Evolutionary conservation across 352 stramenopile species (phyloP), one percentile per base, ranked within the genome.

Genomic region (Blastocystis sp.): DNA sequence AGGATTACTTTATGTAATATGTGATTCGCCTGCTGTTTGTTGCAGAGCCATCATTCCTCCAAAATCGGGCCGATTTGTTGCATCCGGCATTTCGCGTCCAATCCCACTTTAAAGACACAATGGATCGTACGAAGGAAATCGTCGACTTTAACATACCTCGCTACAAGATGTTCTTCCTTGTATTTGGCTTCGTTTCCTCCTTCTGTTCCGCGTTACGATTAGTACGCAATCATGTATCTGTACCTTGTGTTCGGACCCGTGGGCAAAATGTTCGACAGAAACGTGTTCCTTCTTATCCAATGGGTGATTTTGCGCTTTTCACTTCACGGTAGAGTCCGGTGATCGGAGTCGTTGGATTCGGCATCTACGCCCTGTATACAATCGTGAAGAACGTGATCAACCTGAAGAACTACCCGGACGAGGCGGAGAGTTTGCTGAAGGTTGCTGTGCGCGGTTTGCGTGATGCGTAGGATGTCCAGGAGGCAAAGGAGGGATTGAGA

Each of bases 1-100:
- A 96, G 17, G 96, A 99, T 90, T 99, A 99, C 92, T 99, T 99
- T 92, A 92, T 99, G 90, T 99, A 94, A 93, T 70, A 1, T 62
- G 17, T 38, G 21, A 52, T 17, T 87, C 5, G 48, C 14, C 48
- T 14, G 48, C 14, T 56, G 5, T 14, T 56, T 56, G 48, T 56
- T 7, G 5, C 48, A 14, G 48, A 56, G 0, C 0, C 48, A 7
- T 14, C 48, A 56, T 56, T 56, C 48, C 48, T 17, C 48, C 48
- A 56, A 56, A 56, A 56, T 56, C 48, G 14, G 48, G 48, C 48
- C 48, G 5, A 56, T 56, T 56, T 56, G 28, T 56, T 56, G 48
- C 48, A 7, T 56, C 48, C 5, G 14, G 48, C 5, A 17, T 7
- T 17, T 7, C 5, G 14, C 14, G 48, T 17, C 5, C 48, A 17